Percentiles rank a stretch among this genome's conserved stretches.
These are phyloP conservation scores for Boletus sp. DNA, from an alignment of 768 basidiomycete species.

Conservation along the genomic window DNA sequence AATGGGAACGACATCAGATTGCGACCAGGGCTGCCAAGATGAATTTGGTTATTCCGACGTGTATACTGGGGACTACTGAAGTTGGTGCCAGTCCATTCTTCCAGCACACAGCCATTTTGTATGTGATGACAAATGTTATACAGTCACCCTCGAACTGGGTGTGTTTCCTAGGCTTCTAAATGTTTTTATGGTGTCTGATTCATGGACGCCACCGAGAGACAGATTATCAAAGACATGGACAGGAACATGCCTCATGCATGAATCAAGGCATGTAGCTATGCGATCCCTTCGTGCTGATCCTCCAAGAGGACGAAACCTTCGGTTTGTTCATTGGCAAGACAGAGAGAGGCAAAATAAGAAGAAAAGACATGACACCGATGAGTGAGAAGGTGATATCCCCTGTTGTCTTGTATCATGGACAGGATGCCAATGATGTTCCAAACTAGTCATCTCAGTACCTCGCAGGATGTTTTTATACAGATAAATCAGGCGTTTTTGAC, in stretches of 20 bases:
- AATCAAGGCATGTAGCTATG: slow-evolving; percentile 78
- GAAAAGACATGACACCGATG: slow-evolving; percentile 88
- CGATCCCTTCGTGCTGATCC: slow-evolving; percentile 83
- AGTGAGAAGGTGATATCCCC: slow-evolving; percentile 66
- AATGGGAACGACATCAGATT: slow-evolving; percentile 45
- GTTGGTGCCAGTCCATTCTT: slow-evolving; percentile 87
- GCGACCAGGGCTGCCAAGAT: slow-evolving; percentile 57
- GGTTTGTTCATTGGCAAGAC: slow-evolving; percentile 81
- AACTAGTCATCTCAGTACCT: slow-evolving; percentile 65
- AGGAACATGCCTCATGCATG: slow-evolving; percentile 70
- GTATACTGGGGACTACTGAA: slow-evolving; percentile 76
- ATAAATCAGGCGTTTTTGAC: slow-evolving; percentile 61
- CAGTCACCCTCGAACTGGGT: slow-evolving; percentile 85
- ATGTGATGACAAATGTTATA: slow-evolving; percentile 80
- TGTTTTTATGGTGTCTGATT: slow-evolving; percentile 6
- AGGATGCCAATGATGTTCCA: slow-evolving; percentile 19
- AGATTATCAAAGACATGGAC: slow-evolving; percentile 79
- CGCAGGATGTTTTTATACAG: slow-evolving; percentile 76
- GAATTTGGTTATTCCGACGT: slow-evolving; percentile 67
- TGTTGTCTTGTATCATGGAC: background rate
- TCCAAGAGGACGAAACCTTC: slow-evolving; percentile 82
- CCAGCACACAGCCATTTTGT: slow-evolving; percentile 79
- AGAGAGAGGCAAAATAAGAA: slow-evolving; percentile 75
- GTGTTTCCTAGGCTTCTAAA: slow-evolving; percentile 22
- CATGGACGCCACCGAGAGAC: slow-evolving; percentile 75